Percentiles rank a stretch among this genome's conserved stretches.
Conservation (phyloP, 106 monocot species). For the Gastrodia elata region DNA sequence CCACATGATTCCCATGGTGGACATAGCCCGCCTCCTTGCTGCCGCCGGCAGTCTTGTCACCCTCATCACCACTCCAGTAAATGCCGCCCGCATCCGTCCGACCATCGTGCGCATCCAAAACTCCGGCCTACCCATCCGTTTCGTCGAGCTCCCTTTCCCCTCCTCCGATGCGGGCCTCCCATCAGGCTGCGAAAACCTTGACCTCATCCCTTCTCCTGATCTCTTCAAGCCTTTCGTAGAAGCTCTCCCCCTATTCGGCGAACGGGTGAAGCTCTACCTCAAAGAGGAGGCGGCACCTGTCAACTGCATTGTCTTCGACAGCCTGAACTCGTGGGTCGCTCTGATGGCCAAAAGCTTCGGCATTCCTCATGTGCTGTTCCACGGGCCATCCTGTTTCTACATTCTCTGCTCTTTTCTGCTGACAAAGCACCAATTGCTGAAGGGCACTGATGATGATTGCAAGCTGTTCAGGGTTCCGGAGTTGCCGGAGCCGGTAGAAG, state of each 20-base stretch:
- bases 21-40: conserved; percentile 3
- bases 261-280: not conserved
- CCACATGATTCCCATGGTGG: conserved; percentile 8
- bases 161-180: not conserved
- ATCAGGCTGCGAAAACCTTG: not conserved
- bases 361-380: not conserved
- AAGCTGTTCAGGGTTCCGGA: conserved; percentile 24
- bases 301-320: conserved; percentile 1
- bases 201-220: not conserved
- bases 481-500: conserved; percentile 21
- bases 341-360: not conserved
- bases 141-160: conserved; percentile 2
- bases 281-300: not conserved
- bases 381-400: conserved; percentile 20
- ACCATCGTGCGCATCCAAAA: not conserved
- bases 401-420: conserved; percentile 7
- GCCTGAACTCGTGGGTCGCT: not conserved
- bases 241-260: not conserved
- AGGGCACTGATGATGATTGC: not conserved
- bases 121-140: not conserved
- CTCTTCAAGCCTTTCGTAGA: not conserved
- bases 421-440: no score
- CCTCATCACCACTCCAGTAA: conserved; percentile 8
- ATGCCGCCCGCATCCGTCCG: conserved; percentile 5
- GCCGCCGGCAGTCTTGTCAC: not conserved